phyloP scores from a whole-genome alignment of 2,329 filamentous ascomycete genomes.

The Fusarium tjaetaba region DNA sequence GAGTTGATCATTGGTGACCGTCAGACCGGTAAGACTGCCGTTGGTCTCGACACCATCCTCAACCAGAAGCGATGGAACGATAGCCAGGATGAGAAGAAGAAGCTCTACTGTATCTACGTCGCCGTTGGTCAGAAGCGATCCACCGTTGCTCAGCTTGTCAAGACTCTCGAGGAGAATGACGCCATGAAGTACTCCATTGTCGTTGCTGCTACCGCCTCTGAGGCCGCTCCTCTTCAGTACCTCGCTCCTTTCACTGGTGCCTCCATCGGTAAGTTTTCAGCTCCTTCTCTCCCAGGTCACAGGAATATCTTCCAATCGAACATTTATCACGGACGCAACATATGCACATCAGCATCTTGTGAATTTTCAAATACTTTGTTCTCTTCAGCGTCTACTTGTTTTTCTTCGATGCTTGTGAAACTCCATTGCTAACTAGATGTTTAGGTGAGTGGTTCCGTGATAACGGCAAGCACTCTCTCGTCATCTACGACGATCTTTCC shows the following conservation, averaged over 20 bases:
- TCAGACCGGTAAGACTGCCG: constrained; percentile 99
- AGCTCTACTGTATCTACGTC: constrained; percentile 99
- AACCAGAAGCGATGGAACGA: constrained; percentile 99
- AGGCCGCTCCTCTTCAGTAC: constrained; percentile 95
- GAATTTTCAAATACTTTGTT: neutral
- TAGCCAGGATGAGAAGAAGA: constrained; percentile 88
- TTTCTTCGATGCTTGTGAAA: too few relatives aligned
- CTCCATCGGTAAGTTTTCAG: constrained; percentile 41
- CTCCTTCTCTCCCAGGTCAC: accelerated
- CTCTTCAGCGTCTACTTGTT: neutral
- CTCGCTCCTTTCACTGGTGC: constrained; percentile 89
- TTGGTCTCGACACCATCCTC: constrained; percentile 96
- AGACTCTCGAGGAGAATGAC: constrained; percentile 99
- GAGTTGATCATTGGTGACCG: constrained; percentile 99
- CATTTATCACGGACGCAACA: neutral
- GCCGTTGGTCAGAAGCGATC: constrained; percentile 99
- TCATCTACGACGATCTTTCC: constrained; percentile 94
- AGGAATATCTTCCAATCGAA: neutral
- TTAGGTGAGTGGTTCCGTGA: constrained; percentile 81
- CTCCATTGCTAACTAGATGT: neutral
- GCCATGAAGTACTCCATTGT: constrained; percentile 98
- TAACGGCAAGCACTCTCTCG: constrained; percentile 85
- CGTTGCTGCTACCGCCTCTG: constrained; percentile 95
- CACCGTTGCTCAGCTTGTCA: constrained; percentile 98
- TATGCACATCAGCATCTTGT: neutral